These are phyloP conservation scores for Cladosporium sp. DNA, from an alignment of 2,329 filamentous ascomycete species.

Conservation along the genomic window DNA sequence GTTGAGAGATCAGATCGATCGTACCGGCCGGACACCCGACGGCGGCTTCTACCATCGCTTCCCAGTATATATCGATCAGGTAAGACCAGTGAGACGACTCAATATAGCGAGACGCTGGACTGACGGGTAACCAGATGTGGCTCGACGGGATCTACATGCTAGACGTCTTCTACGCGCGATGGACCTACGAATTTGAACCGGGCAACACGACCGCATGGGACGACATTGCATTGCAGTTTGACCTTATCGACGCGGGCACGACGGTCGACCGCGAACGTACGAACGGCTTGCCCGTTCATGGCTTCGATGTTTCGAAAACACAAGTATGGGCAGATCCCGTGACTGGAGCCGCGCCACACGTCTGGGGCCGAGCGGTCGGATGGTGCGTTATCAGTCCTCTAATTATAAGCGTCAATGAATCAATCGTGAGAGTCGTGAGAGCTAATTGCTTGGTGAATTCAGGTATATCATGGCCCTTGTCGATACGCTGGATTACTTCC, in stretches of 20 bases:
- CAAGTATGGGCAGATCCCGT: conserved; percentile 49
- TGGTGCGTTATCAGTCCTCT: conserved; percentile 35
- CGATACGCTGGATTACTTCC: conserved; percentile 43
- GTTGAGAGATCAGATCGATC: conserved; percentile 22
- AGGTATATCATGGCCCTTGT: conserved; percentile 46
- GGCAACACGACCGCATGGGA: conserved; percentile 29
- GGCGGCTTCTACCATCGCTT: conserved; percentile 29
- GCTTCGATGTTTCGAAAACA: conserved; percentile 46
- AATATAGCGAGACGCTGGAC: background rate
- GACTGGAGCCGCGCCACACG: conserved; percentile 47
- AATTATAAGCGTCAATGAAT: background rate
- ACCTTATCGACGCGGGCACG: conserved; percentile 42
- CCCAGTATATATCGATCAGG: conserved; percentile 44
- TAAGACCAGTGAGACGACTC: conserved; percentile 36
- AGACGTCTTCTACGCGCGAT: conserved; percentile 39
- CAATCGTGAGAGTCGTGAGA: too few relatives aligned
- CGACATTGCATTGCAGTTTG: conserved; percentile 37
- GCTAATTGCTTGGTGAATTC: too few relatives aligned
- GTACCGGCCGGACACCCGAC: conserved; percentile 22
- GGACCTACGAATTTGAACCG: conserved; percentile 19
- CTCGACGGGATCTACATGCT: conserved; percentile 51
- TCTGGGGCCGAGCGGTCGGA: conserved; percentile 50
- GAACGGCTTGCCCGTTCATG: conserved; percentile 47
- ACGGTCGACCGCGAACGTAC: conserved; percentile 36
- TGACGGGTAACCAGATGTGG: conserved; percentile 42